Evolutionary conservation across 352 stramenopile species (phyloP), one percentile per base, ranked within the genome.

Genomic region (Pythium sukuiense): DNA sequence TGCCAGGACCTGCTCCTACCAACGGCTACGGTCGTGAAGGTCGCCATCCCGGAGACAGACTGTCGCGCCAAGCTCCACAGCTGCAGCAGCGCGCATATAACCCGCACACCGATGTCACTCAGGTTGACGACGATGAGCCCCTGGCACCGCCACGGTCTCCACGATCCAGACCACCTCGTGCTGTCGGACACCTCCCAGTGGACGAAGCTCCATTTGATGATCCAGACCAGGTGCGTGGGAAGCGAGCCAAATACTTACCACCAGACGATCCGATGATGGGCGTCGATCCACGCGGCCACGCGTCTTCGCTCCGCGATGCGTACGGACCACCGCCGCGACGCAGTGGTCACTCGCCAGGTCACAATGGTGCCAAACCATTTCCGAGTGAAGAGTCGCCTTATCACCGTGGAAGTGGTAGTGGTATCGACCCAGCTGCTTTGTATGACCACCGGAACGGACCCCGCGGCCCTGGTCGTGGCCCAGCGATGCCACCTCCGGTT

Each of bases 21-120:
- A 72, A 72, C 30, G 66, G 59, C 30, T 68, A 64, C 35, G 49
- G 8, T 12, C 26, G 49, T 16, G 63, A 64, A 9, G 54, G 48
- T 2, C 45, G 45, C 14, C 33, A 48, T 29, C 1, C 62, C 0
- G 37, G 43, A 12, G 63, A 70, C 7, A 49, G 58, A 26, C n/a
- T 35, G 1, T 35, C 39, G 1, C 63, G 46, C 41, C 63, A 48
- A 41, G 43, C 16, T 8, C 3, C 54, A 1, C 61, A 32, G 1
- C 45, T 7, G 37, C 45, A 58, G 20, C 33, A 24, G 24, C 39
- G 41, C 6, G 13, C n/a, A 3, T 53, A 32, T 29, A 46, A 43
- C 14, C 4, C 54, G 12, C 59, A 62, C 4, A 55, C 60, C n/a
- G 58, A 71, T 32, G 58, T 71, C 27, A 71, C 65, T 2, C 7